Conservation (phyloP, 2,329 filamentous ascomycete genomes). For the Fusarium robinianum region DNA sequence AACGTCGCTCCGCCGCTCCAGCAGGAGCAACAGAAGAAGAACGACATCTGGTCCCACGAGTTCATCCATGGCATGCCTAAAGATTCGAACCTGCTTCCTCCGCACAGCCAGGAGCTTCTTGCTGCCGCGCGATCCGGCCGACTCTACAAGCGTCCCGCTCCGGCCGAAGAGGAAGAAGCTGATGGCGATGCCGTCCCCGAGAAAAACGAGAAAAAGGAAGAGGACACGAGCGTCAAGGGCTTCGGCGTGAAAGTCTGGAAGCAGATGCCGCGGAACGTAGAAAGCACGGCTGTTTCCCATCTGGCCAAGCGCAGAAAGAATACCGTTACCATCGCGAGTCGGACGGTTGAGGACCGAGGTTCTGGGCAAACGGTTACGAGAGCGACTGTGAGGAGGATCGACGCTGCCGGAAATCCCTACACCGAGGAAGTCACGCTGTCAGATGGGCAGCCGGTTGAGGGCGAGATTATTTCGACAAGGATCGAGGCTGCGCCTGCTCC, state of each 20-base stretch:
- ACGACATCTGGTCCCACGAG: conserved; percentile 75
- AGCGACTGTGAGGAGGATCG: conserved; percentile 77
- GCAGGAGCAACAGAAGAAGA: conserved; percentile 65
- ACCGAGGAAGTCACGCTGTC: conserved; percentile 82
- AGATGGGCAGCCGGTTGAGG: conserved; percentile 78
- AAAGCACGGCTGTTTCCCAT: conserved; percentile 56
- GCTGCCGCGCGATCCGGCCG: conserved; percentile 78
- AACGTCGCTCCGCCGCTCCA: conserved; percentile 68
- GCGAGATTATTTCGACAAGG: conserved; percentile 73
- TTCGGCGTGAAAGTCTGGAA: conserved; percentile 66
- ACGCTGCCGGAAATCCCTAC: conserved; percentile 79
- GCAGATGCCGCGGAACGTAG: conserved; percentile 62
- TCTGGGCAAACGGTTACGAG: conserved; percentile 67
- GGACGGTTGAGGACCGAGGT: conserved; percentile 50
- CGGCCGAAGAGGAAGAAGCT: conserved; percentile 62
- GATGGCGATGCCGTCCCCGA: conserved; percentile 55
- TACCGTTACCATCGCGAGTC: conserved; percentile 60
- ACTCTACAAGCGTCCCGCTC: conserved; percentile 72
- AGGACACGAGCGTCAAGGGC: conserved; percentile 58
- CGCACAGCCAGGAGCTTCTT: conserved; percentile 81
- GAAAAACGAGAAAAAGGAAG: conserved; percentile 65
- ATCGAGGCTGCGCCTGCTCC: conserved; percentile 50
- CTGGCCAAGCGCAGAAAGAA: conserved; percentile 66
- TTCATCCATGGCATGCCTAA: conserved; percentile 81
- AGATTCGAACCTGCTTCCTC: conserved; percentile 76